Conservation (phyloP, 2,329 filamentous ascomycete species). For the Eutypella sp. region DNA sequence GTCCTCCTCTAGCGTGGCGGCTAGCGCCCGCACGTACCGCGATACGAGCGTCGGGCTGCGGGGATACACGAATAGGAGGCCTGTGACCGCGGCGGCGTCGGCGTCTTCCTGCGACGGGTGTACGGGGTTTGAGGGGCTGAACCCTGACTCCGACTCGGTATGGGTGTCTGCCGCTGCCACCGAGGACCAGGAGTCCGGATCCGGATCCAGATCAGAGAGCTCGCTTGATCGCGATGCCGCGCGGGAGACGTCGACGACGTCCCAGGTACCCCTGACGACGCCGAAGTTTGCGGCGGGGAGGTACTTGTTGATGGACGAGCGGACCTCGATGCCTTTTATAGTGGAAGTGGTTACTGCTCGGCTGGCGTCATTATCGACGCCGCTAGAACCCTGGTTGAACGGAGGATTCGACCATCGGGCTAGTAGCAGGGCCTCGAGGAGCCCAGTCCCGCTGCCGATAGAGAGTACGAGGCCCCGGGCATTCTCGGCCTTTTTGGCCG, state of each 20-base stretch:
- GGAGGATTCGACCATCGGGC: neutral
- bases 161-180: too few relatives aligned
- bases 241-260: neutral
- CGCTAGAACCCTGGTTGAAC: neutral
- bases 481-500: neutral
- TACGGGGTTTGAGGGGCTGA: neutral
- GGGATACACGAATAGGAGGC: neutral
- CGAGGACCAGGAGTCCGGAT: too few relatives aligned
- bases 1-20: neutral
- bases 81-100: neutral
- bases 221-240: neutral
- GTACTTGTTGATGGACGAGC: neutral
- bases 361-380: too few relatives aligned
- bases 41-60: neutral
- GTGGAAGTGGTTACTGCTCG: neutral
- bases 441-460: conserved; percentile 26
- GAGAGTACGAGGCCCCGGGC: conserved; percentile 13
- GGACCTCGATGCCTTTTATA: neutral
- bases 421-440: conserved; percentile 23
- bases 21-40: neutral
- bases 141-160: too few relatives aligned
- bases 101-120: too few relatives aligned
- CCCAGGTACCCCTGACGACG: neutral
- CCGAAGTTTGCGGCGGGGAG: neutral
- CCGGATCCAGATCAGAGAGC: too few relatives aligned